These are phyloP conservation scores for Backusella parvicylindrica DNA, from an alignment of 192 early-diverging fungal species.

Conservation along the genomic window DNA sequence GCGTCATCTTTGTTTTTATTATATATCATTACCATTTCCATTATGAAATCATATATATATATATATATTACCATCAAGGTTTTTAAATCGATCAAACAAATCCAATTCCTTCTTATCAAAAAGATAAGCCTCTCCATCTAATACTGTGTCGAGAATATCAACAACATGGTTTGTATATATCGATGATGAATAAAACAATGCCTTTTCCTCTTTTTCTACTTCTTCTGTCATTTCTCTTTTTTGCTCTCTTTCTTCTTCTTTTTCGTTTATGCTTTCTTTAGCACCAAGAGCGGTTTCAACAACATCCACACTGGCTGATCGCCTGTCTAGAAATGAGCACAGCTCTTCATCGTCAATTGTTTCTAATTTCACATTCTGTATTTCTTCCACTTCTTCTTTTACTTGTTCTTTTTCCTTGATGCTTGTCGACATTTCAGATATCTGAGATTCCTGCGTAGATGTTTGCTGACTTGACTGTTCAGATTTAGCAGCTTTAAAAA, in stretches of 20 bases:
- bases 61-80: slow-evolving; percentile 17
- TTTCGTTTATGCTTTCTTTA: not conserved
- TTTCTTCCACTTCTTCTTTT: not conserved
- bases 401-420: not conserved
- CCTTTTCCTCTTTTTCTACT: not conserved
- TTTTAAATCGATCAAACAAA: slow-evolving; percentile 33
- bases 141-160: slow-evolving; percentile 37
- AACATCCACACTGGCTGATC: not conserved
- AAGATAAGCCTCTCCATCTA: slow-evolving; percentile 37
- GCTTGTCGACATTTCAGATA: not conserved
- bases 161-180: slow-evolving; percentile 43
- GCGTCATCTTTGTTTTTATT: slow-evolving; percentile 3
- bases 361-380: not conserved
- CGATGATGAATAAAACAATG: not conserved
- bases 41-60: too few relatives aligned
- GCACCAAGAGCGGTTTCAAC: not conserved
- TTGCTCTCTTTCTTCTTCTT: not conserved
- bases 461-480: not conserved
- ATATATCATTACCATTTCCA: not conserved
- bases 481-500: not conserved
- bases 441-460: not conserved
- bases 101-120: slow-evolving; percentile 38
- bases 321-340: not conserved
- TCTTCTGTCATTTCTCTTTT: not conserved
- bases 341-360: not conserved